These are phyloP conservation scores for Wickerhamiella galacta DNA, from an alignment of 805 yeast species.

Conservation along the genomic window DNA sequence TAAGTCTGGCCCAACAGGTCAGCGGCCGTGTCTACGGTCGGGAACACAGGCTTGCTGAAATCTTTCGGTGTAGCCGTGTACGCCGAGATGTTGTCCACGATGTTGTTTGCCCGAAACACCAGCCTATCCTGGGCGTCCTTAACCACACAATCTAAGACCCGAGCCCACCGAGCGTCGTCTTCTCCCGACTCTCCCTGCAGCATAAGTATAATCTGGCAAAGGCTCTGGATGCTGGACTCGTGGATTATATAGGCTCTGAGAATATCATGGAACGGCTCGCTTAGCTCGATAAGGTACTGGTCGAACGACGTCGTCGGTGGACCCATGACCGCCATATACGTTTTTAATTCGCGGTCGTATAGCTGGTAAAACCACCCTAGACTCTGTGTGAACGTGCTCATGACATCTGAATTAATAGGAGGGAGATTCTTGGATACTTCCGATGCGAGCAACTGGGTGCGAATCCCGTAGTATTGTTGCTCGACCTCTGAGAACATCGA, in stretches of 20 bases:
- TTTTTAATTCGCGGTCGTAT: neutral
- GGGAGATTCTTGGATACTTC: neutral
- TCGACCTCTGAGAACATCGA: constrained; percentile 6
- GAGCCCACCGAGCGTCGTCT: constrained; percentile 26
- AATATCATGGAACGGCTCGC: constrained; percentile 65
- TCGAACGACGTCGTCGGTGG: constrained; percentile 22
- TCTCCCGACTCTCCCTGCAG: constrained; percentile 24
- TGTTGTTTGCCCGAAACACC: constrained; percentile 60
- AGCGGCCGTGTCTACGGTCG: constrained; percentile 28
- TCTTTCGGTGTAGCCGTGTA: constrained; percentile 57
- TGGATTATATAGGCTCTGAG: constrained; percentile 50
- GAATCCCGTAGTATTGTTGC: neutral
- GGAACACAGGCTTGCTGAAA: constrained; percentile 21
- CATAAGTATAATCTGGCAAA: constrained; percentile 44
- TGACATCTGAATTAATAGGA: neutral
- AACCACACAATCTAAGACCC: constrained; percentile 50
- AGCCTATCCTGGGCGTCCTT: constrained; percentile 68
- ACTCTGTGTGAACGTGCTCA: neutral
- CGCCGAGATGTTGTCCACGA: constrained; percentile 44
- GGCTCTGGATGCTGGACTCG: constrained; percentile 46
- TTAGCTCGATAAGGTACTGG: constrained; percentile 42
- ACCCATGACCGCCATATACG: neutral
- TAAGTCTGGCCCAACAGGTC: constrained; percentile 60
- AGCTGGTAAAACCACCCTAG: neutral
- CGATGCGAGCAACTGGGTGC: neutral